These are phyloP conservation scores for Pythium myriotylum DNA, from an alignment of 352 stramenopile species.

Conservation along the genomic window DNA sequence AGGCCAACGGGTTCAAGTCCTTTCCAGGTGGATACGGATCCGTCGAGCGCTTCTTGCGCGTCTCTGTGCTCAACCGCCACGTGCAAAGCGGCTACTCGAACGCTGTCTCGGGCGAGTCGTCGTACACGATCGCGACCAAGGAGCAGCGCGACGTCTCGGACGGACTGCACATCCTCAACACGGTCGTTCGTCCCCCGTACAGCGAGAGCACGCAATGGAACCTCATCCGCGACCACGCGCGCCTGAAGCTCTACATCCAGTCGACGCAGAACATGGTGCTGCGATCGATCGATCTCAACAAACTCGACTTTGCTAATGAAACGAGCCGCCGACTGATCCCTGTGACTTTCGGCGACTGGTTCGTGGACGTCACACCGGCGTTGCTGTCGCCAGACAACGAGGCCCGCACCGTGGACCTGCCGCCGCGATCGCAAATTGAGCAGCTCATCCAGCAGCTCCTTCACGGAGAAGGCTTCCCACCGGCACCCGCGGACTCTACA, in stretches of 20 bases:
- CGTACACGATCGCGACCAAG: constrained; percentile 55
- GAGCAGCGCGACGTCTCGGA: constrained; percentile 61
- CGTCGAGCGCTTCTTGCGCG: constrained; percentile 56
- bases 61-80: constrained; percentile 67
- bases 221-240: constrained; percentile 68
- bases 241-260: constrained; percentile 67
- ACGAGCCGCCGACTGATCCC: constrained; percentile 51
- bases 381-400: constrained; percentile 45
- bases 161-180: constrained; percentile 65
- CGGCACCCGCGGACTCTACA: not conserved
- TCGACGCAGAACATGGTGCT: constrained; percentile 74
- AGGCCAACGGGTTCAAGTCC: constrained; percentile 29
- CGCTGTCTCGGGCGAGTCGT: constrained; percentile 24
- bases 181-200: constrained; percentile 52
- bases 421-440: constrained; percentile 48
- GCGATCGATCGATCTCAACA: constrained; percentile 56
- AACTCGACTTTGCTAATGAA: constrained; percentile 50
- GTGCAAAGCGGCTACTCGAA: constrained; percentile 40
- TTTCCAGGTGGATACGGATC: constrained; percentile 60
- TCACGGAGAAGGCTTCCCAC: constrained; percentile 4
- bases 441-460: constrained; percentile 33
- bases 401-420: constrained; percentile 62
- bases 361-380: constrained; percentile 52
- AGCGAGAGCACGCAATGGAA: constrained; percentile 66
- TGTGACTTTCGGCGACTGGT: constrained; percentile 69